Evolutionary conservation across 1,284 basidiomycete genomes (phyloP).

Genomic region (Earliella scabrosa): DNA sequence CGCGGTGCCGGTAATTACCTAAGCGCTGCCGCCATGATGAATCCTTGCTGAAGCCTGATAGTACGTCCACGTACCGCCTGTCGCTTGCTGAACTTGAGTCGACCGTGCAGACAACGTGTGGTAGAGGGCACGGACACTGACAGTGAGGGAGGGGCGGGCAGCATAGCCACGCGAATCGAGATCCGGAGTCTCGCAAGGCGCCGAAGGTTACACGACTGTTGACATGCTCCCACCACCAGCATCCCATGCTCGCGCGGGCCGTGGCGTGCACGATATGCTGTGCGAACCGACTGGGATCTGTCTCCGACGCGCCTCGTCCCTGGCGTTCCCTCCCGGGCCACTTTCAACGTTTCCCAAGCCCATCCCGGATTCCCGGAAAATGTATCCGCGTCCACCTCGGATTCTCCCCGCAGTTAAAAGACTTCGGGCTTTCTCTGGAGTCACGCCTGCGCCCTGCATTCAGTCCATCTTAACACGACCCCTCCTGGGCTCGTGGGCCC

Average conservation of each 20-base stretch:
- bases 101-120: too few relatives aligned
- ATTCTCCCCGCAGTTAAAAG: conserved; percentile 35
- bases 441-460: conserved; percentile 29
- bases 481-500: conserved; percentile 17
- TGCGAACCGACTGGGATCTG: conserved; percentile 26
- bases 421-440: conserved; percentile 37
- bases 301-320: conserved; percentile 23
- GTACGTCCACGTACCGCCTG: too few relatives aligned
- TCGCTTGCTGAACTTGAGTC: too few relatives aligned
- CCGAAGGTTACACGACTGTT: conserved; percentile 1
- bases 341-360: conserved; percentile 27
- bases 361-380: conserved; percentile 31
- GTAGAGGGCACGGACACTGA: too few relatives aligned
- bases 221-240: conserved; percentile 3
- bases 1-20: too few relatives aligned
- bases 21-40: too few relatives aligned
- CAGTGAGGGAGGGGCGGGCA: too few relatives aligned
- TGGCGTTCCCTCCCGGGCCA: conserved; percentile 25
- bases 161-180: conserved; percentile 20
- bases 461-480: conserved; percentile 28
- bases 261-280: conserved; percentile 30
- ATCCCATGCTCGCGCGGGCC: conserved; percentile 27
- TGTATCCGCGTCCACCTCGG: conserved; percentile 36
- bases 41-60: too few relatives aligned
- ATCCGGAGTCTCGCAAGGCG: conserved; percentile 1